Conservation (phyloP, 352 stramenopile species). For the Pythium myriotylum region DNA sequence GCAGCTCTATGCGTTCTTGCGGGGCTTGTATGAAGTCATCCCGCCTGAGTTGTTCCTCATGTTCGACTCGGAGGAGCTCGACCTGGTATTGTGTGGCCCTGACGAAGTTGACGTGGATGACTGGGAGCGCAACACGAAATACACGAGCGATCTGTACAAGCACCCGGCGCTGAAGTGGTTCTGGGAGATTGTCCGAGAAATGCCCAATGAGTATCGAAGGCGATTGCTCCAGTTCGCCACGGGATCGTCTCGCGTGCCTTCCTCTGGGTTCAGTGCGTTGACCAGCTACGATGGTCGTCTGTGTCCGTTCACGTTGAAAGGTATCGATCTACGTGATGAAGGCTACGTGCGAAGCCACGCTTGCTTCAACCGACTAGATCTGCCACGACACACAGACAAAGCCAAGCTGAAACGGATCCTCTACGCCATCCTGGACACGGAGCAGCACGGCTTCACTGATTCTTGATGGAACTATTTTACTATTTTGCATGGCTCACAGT, state of each 20-base stretch:
- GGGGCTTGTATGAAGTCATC: constrained; percentile 90
- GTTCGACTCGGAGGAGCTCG: constrained; percentile 93
- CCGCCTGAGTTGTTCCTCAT: constrained; percentile 84
- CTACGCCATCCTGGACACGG: constrained; percentile 63
- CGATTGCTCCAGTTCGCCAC: constrained; percentile 29
- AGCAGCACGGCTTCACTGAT: constrained; percentile 71
- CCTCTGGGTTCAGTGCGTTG: constrained; percentile 27
- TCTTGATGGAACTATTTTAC: background rate
- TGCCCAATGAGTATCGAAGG: constrained; percentile 30
- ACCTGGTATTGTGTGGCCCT: constrained; percentile 90
- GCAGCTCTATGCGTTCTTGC: constrained; percentile 83
- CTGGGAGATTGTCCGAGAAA: constrained; percentile 76
- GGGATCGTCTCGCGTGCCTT: constrained; percentile 37
- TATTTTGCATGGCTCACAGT: no score
- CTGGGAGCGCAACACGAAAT: constrained; percentile 81
- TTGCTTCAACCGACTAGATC: constrained; percentile 87
- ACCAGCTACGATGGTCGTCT: constrained; percentile 26
- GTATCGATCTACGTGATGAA: constrained; percentile 14
- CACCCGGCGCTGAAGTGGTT: constrained; percentile 81
- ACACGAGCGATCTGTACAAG: constrained; percentile 37
- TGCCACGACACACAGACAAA: constrained; percentile 56
- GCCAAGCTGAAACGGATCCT: constrained; percentile 67
- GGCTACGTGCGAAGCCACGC: constrained; percentile 38
- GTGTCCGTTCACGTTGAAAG: constrained; percentile 29
- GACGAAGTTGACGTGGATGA: constrained; percentile 90